Evolutionary conservation across 306 rosid species (phyloP).

Genomic region (Clitoria ternatea): DNA sequence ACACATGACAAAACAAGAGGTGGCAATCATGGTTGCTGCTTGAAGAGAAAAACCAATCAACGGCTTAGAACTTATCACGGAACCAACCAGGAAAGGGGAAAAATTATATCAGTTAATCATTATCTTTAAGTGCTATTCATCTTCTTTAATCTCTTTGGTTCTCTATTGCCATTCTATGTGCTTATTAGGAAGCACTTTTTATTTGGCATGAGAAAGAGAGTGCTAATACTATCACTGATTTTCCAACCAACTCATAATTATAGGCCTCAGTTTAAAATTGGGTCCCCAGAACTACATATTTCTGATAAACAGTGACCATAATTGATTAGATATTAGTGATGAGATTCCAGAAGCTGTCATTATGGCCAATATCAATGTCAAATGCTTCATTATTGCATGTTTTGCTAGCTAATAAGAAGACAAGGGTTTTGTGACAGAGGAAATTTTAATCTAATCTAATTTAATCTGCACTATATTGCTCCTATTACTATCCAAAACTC

Average conservation of each 20-base stretch:
- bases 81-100: neutral
- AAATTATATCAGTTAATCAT: neutral
- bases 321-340: constrained; percentile 2
- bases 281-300: neutral
- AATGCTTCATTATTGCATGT: constrained; percentile 24
- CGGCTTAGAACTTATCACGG: neutral
- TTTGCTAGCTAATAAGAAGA: neutral
- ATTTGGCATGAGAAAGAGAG: constrained; percentile 14
- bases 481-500: neutral
- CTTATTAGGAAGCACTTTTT: neutral
- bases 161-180: neutral
- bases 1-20: neutral
- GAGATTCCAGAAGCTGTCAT: constrained; percentile 8
- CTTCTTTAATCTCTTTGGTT: neutral
- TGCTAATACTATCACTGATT: neutral
- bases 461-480: no score
- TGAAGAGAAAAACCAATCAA: neutral
- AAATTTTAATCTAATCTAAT: neutral
- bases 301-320: neutral
- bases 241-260: constrained; percentile 3
- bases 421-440: neutral
- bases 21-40: neutral
- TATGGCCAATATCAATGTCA: constrained; percentile 6
- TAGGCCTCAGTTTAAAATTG: neutral
- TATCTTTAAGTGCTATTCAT: neutral